Conservation (phyloP, 192 early-diverging fungal genomes). For the Coemansia sp. region DNA sequence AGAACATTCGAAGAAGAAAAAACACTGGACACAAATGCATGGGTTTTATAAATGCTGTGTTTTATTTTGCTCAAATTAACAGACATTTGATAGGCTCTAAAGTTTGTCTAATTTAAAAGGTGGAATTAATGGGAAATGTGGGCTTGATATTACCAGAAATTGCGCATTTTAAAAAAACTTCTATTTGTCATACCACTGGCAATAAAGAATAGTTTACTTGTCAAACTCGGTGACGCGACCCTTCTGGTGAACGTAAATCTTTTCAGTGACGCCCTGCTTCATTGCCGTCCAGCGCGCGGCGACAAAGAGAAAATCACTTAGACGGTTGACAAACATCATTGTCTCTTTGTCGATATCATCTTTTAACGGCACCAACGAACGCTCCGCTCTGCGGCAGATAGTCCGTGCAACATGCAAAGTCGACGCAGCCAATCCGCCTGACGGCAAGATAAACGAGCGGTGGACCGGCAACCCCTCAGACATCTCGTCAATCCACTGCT, state of each 20-base stretch:
- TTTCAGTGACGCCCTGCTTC: conserved; percentile 65
- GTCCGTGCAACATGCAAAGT: conserved; percentile 81
- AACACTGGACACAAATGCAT: no score
- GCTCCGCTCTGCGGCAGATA: conserved; percentile 83
- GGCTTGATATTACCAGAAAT: no score
- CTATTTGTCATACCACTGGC: no score
- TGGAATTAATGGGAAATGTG: no score
- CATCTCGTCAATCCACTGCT: conserved; percentile 83
- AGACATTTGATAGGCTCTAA: no score
- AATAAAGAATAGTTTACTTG: conserved; percentile 9
- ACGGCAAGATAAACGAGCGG: conserved; percentile 86
- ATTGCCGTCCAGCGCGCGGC: conserved; percentile 82
- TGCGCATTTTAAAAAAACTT: no score
- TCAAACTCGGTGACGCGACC: conserved; percentile 42
- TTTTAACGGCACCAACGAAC: conserved; percentile 71
- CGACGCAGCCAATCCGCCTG: conserved; percentile 79
- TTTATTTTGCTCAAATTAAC: no score
- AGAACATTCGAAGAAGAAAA: no score
- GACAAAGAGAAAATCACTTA: conserved; percentile 91
- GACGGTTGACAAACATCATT: conserved; percentile 42
- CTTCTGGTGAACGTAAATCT: conserved; percentile 62
- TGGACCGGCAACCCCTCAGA: conserved; percentile 69
- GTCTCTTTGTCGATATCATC: conserved; percentile 36
- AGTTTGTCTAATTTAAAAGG: no score
- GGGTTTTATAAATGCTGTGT: no score